Conservation (phyloP, 108 stramenopile species). For the Skeletonema marinoi region DNA sequence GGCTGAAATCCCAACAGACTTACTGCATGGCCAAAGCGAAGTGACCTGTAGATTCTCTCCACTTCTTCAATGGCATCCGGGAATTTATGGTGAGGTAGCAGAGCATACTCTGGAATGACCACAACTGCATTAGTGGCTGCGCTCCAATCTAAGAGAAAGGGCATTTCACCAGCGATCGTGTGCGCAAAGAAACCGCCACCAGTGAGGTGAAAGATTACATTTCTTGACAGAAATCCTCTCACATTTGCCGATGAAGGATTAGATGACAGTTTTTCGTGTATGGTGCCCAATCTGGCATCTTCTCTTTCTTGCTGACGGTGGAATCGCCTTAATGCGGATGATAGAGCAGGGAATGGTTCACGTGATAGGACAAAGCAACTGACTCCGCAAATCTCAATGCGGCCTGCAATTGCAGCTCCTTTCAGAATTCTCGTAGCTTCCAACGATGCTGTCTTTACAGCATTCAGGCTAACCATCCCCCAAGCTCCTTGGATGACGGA, state of each 20-base stretch:
- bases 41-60: slow-evolving; percentile 51
- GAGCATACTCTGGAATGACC: slow-evolving; percentile 81
- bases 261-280: slow-evolving; percentile 54
- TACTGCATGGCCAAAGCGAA: slow-evolving; percentile 61
- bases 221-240: slow-evolving; percentile 42
- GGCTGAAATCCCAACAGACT: slow-evolving; percentile 69
- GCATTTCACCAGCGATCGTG: slow-evolving; percentile 81
- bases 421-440: slow-evolving; percentile 77
- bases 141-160: slow-evolving; percentile 84
- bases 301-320: slow-evolving; percentile 41
- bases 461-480: slow-evolving; percentile 82
- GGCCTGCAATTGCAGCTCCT: slow-evolving; percentile 78
- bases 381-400: slow-evolving; percentile 72
- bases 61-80: slow-evolving; percentile 72
- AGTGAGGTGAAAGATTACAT: slow-evolving; percentile 83
- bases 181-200: slow-evolving; percentile 88
- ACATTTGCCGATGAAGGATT: slow-evolving; percentile 27
- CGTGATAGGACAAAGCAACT: slow-evolving; percentile 76
- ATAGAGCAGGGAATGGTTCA: slow-evolving; percentile 59
- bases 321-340: slow-evolving; percentile 38
- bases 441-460: slow-evolving; percentile 69
- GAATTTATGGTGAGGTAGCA: slow-evolving; percentile 73
- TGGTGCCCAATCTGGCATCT: slow-evolving; percentile 47
- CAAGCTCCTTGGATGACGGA: slow-evolving; percentile 78
- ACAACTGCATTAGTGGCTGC: slow-evolving; percentile 71